A percentile compares a stretch with the other conserved stretches of the same genome.
These are phyloP conservation scores for Heimioporus sp. DNA, from an alignment of 768 basidiomycete genomes.

Conservation along the genomic window DNA sequence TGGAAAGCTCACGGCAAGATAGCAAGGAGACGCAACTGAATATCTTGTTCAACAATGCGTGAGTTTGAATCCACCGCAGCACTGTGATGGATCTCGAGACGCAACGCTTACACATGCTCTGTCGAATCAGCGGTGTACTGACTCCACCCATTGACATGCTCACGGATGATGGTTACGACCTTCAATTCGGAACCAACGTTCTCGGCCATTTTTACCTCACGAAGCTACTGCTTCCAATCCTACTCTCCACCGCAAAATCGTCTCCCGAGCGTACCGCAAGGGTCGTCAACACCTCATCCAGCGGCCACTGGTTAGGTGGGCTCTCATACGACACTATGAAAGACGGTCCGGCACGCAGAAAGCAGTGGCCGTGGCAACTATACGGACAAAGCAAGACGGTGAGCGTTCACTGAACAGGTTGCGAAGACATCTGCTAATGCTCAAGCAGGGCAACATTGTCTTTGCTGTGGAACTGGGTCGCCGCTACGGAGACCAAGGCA, in stretches of 20 bases:
- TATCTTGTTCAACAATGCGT: slow-evolving; percentile 33
- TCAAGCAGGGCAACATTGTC: slow-evolving; percentile 41
- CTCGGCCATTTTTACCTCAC: slow-evolving; percentile 38
- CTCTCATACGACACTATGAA: slow-evolving; percentile 28
- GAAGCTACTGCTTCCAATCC: slow-evolving; percentile 33
- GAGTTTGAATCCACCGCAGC: slow-evolving; percentile 1
- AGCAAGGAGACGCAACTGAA: slow-evolving; percentile 22
- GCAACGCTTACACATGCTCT: not conserved
- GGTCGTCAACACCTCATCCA: slow-evolving; percentile 35
- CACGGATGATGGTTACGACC: slow-evolving; percentile 40
- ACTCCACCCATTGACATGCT: slow-evolving; percentile 24
- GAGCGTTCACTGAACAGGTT: not conserved
- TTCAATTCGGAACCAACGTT: slow-evolving; percentile 40
- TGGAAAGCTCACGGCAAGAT: not conserved
- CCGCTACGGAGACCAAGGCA: slow-evolving; percentile 42
- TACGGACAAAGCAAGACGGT: slow-evolving; percentile 35
- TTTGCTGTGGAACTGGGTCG: slow-evolving; percentile 42
- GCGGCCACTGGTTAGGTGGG: slow-evolving; percentile 17
- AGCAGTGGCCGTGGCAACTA: not conserved
- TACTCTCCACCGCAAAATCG: slow-evolving; percentile 29
- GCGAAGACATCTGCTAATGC: not conserved
- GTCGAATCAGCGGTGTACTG: slow-evolving; percentile 32
- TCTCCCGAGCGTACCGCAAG: slow-evolving; percentile 33
- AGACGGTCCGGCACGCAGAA: slow-evolving; percentile 23
- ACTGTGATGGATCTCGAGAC: no score